Evolutionary conservation across 1,284 basidiomycete species (phyloP).

Genomic region (Phellopilus nigrolimitatus): DNA sequence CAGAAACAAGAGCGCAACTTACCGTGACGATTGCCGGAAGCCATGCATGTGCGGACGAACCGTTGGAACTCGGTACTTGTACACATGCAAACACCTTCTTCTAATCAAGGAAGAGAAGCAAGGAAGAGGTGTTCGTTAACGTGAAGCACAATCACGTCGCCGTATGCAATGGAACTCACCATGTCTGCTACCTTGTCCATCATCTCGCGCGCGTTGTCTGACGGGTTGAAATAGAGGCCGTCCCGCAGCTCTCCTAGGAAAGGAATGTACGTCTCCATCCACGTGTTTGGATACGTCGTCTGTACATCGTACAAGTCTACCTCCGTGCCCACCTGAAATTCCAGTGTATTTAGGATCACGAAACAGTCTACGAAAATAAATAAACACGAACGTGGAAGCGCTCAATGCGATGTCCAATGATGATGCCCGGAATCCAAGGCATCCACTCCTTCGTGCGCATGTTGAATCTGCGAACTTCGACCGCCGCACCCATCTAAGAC

Average conservation of each 20-base stretch:
- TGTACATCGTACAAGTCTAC: slow-evolving; percentile 20
- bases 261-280: slow-evolving; percentile 21
- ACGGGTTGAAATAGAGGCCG: slow-evolving; percentile 14
- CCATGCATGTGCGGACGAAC: slow-evolving; percentile 11
- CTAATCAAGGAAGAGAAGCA: background rate
- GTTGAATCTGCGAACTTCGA: slow-evolving; percentile 20
- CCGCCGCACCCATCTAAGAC: slow-evolving; percentile 12
- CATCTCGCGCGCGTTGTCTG: slow-evolving; percentile 17
- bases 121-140: background rate
- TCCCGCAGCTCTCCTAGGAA: slow-evolving; percentile 20
- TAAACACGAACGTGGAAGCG: slow-evolving; percentile 17
- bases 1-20: background rate
- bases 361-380: background rate
- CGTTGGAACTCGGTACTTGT: slow-evolving; percentile 4
- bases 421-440: slow-evolving; percentile 18
- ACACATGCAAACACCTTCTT: slow-evolving; percentile 20
- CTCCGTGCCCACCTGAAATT: slow-evolving; percentile 13
- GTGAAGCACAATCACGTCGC: background rate
- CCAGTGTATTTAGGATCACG: background rate
- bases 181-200: slow-evolving; percentile 18
- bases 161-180: slow-evolving; percentile 7
- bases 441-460: slow-evolving; percentile 17
- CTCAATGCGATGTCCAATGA: slow-evolving; percentile 17
- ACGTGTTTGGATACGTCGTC: slow-evolving; percentile 13
- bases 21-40: slow-evolving; percentile 19